Percentiles rank a stretch among this genome's conserved stretches.
These are phyloP conservation scores for Sabuloglossum arenarium DNA, from an alignment of 495 filamentous ascomycete genomes.

Conservation along the genomic window DNA sequence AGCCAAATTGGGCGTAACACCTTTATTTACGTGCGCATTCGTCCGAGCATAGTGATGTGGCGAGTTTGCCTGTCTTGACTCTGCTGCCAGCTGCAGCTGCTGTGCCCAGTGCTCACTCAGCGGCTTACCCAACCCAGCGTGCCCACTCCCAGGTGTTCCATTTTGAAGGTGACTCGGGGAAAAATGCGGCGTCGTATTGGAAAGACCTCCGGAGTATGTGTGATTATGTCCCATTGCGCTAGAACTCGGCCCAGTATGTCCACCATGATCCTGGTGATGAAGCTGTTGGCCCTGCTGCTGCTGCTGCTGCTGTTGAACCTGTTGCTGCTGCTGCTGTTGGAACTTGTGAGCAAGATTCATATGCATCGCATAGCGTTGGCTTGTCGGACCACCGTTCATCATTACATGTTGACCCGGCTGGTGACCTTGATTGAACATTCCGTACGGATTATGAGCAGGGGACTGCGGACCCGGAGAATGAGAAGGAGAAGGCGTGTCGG, in stretches of 20 bases:
- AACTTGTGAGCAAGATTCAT: conserved; percentile 49
- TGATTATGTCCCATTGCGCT: conserved; percentile 47
- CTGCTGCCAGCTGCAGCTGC: conserved; percentile 58
- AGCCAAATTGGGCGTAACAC: conserved; percentile 14
- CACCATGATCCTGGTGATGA: conserved; percentile 44
- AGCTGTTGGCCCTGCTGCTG: conserved; percentile 53
- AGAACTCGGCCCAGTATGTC: conserved; percentile 11
- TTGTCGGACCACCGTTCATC: conserved; percentile 41
- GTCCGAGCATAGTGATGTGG: conserved; percentile 37
- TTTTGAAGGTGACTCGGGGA: conserved; percentile 55
- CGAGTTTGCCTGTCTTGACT: conserved; percentile 41
- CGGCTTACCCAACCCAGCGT: conserved; percentile 33
- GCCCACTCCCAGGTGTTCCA: conserved; percentile 37
- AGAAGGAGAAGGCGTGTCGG: conserved; percentile 48
- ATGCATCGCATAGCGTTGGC: conserved; percentile 41
- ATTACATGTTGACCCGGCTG: conserved; percentile 65
- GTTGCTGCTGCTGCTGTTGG: conserved; percentile 30
- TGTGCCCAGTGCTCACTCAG: conserved; percentile 74
- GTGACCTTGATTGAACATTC: conserved; percentile 68
- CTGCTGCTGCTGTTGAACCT: conserved; percentile 41
- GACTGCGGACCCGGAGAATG: conserved; percentile 49
- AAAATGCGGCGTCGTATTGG: conserved; percentile 56
- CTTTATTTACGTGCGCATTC: conserved; percentile 30
- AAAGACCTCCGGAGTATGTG: conserved; percentile 49
- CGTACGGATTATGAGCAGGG: conserved; percentile 40